Percentiles rank a stretch among this genome's conserved stretches.
phyloP scores from a whole-genome alignment of 2,329 filamentous ascomycete genomes.

The Penicillium hesseltinei region DNA sequence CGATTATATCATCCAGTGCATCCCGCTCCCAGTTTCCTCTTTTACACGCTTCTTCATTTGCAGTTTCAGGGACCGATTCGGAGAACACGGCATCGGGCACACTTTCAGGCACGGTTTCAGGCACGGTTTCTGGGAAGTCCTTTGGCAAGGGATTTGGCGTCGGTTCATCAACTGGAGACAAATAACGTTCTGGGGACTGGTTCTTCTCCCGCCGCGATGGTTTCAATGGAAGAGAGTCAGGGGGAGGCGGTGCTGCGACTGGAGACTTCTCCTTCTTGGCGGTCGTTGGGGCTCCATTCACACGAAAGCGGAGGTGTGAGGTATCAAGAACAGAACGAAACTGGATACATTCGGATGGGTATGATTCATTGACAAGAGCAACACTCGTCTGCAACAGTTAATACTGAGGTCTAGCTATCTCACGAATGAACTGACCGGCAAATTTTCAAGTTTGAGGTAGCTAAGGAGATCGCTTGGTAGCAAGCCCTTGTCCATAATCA shows the following conservation, averaged over 20 bases:
- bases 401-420: slow-evolving; percentile 1
- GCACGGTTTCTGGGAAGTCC: not conserved
- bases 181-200: slow-evolving; percentile 17
- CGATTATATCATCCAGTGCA: slow-evolving; percentile 64
- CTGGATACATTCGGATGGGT: slow-evolving; percentile 66
- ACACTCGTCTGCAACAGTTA: slow-evolving; percentile 29
- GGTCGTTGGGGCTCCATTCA: slow-evolving; percentile 21
- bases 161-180: slow-evolving; percentile 7
- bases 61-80: slow-evolving; percentile 1
- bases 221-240: slow-evolving; percentile 33
- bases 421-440: slow-evolving; percentile 47
- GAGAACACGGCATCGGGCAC: not conserved
- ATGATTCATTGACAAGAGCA: slow-evolving; percentile 66
- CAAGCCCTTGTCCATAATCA: slow-evolving; percentile 72
- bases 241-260: slow-evolving; percentile 4
- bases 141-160: not conserved
- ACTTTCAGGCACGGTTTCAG: not conserved
- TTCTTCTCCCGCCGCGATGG: slow-evolving; percentile 17
- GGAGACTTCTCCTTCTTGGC: slow-evolving; percentile 13
- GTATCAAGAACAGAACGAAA: slow-evolving; percentile 60
- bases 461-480: slow-evolving; percentile 62
- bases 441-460: slow-evolving; percentile 49
- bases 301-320: slow-evolving; percentile 52
- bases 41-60: not conserved
- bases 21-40: slow-evolving; percentile 41